Evolutionary conservation across 495 filamentous ascomycete species (phyloP), one percentile per base, ranked within the genome.

Genomic region (Endocarpon pusillum): DNA sequence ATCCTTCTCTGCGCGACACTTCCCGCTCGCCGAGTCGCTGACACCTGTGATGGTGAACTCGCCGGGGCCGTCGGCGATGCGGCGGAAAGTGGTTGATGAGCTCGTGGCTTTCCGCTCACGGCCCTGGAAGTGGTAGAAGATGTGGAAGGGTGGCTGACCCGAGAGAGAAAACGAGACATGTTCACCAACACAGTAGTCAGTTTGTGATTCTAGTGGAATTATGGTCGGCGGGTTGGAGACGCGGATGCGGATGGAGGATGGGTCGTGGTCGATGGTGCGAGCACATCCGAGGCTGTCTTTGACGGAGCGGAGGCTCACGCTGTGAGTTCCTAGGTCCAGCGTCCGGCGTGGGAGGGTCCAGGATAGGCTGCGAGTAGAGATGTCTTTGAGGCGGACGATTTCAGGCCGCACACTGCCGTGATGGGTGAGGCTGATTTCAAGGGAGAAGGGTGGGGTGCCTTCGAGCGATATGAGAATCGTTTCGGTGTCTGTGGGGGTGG

Each of bases 111-210:
- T 89, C 53, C 78, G 72, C 36, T 74, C 61, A 8, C 62, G 64
- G 21, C 74, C 77, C 32, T 86, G 67, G 54, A 96, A 97, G 17
- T 66, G 78, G 52, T 97, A 97, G 54, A 78, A 84, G 14, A 97
- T 75, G 16, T 84, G 78, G 58, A 96, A 97, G 2, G 89, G 89
- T 19, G 81, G 72, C 33, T 76, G 72, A 21, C 89, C 89, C 1
- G 82, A 80, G 12, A 97, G 71, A 0, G 80, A 78, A 58, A 89
- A 97, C 2, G 81, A 76, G 39, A 96, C 75, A 21, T 82, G 74
- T 47, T 97, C 87, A 32, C 89, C 89, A 20, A 96, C 86, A 58
- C 89, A 97, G 61, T 91, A 93, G 56, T 96, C 81, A 4, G 64
- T 59, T 41, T 75, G 76, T n/a, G 75, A 73, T 45, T 93, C 82